Base-by-base conservation (phyloP, 1,284 basidiomycete genomes). In the Anthracocystis panici-leucophaei region DNA sequence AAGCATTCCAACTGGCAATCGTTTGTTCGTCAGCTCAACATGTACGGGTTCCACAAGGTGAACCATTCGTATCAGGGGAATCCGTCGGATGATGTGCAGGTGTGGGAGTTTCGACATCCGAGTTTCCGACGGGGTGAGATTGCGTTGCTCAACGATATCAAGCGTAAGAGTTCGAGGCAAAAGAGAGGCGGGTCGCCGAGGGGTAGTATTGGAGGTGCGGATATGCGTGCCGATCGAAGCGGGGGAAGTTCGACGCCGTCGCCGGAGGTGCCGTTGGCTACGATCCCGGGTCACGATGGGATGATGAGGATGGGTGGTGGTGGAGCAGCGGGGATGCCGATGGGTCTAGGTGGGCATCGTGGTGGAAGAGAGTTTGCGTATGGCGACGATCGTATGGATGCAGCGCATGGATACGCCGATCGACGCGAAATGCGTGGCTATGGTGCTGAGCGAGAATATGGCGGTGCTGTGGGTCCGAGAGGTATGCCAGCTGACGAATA, bases 1-100 rank as follows among this genome's bases (percentile, higher is more conserved):
- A 82, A 82, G 74, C 81, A 82, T 57, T 78, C 78, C 57, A 82
- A 82, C 52, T 82, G 81, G 81, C 81, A 82, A 40, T 82, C 80
- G 11, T 82, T 82, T 63, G 79, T 82, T 9, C 73, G 81, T 6
- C 81, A 82, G 56, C 76, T 82, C 57, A 82, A 82, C 76, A 75
- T 78, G 76, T 78, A 80, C 52, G 81, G 79, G 27, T 82, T 82
- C 48, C 80, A 82, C 76, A 82, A 82, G 65, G 81, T 82, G 46
- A 82, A 82, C 53, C 81, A 82, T 38, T 80, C 77, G 31, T 81
- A 75, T 35, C 80, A 80, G 35, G 78, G 80, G 21, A 73, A 74
- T 10, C 75, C 78, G 1, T 70, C 65, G 25, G 79, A 80, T 52
- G 81, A 81, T 38, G 71, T 78, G 42, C 81, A 82, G 60, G 77